Base-by-base conservation (phyloP, 2,329 filamentous ascomycete genomes). In the Beauveria rudraprayagi region DNA sequence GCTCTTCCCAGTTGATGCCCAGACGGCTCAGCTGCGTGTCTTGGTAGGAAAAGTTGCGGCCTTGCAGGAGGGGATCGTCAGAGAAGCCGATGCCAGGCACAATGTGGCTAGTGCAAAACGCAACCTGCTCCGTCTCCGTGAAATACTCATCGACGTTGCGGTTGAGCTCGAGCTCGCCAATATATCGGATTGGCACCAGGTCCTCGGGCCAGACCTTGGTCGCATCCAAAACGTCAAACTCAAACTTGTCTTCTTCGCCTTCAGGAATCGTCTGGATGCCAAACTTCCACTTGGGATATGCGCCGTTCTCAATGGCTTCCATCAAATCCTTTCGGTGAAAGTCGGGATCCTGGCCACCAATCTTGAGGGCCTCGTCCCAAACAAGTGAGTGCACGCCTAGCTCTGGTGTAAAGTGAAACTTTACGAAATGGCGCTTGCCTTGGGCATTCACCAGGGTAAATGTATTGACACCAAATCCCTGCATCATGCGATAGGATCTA, bases 141-240 rank as follows among this genome's bases (percentile, higher is more conserved):
- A 94, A 94, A 76, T 83, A 94, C 70, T 95, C 90, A 65, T 93
- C 89, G 1, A 89, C 79, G 63, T 91, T 93, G 59, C 83, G 82
- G 78, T 94, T 92, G 6, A 95, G 80, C 70, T 92, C 87, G 1
- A 95, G 71, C 72, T 92, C 84, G 44, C 90, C 91, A 61, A 95
- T 89, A 69, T 91, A 90, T 8, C 87, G 82, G 22, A 93, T 80
- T 0, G 90, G 90, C 0, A 92, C 77, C 0, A 86, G 74, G 14
- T 93, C 88, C 69, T 94, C 89, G 0, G 90, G 91, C 90, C 90
- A 94, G 28, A 93, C 73, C 76, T 95, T 94, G 43, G 91, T 95
- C 1, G 90, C 87, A 66, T 95, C 91, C 1, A 95, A 82, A 34
- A 93, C 87, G 67, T 94, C 91, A 63, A 94, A 93, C 7, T 93